These are phyloP conservation scores for Tuber indicum DNA, from an alignment of 495 filamentous ascomycete genomes.

Conservation along the genomic window DNA sequence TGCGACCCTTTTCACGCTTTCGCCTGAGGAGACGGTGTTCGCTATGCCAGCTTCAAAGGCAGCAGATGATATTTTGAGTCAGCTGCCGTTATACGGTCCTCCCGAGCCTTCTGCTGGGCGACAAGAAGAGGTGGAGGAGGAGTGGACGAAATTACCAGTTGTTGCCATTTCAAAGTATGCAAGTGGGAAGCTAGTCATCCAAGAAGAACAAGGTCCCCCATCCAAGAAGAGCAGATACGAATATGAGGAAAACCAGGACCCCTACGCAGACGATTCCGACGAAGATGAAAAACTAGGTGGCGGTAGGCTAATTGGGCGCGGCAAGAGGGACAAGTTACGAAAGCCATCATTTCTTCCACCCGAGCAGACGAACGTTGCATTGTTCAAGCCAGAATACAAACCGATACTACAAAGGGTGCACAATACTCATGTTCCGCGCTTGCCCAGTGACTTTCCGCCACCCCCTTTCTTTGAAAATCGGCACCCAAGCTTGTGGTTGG, in stretches of 20 bases:
- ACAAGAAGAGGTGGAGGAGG: conserved; percentile 32
- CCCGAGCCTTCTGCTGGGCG: conserved; percentile 43
- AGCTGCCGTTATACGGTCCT: conserved; percentile 72
- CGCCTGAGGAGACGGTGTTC: conserved; percentile 75
- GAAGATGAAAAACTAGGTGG: conserved; percentile 47
- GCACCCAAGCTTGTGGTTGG: conserved; percentile 81
- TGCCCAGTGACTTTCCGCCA: conserved; percentile 89
- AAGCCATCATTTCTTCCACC: conserved; percentile 52
- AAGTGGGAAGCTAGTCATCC: conserved; percentile 66
- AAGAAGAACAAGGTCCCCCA: conserved; percentile 54
- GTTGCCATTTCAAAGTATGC: conserved; percentile 83
- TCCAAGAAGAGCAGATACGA: conserved; percentile 72
- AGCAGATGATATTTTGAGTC: conserved; percentile 73
- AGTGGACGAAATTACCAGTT: conserved; percentile 48
- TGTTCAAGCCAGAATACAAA: conserved; percentile 87
- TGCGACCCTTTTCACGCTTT: conserved; percentile 73
- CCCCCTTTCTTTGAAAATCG: conserved; percentile 82
- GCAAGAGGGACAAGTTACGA: conserved; percentile 43
- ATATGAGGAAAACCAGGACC: conserved; percentile 49
- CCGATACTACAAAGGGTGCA: conserved; percentile 82
- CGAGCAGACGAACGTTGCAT: conserved; percentile 68
- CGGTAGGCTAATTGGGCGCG: conserved; percentile 45
- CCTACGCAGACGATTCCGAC: conserved; percentile 58
- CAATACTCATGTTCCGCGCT: conserved; percentile 84
- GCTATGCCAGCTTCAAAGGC: conserved; percentile 65